Evolutionary conservation across 441 rosid genomes (phyloP).

Genomic region (Populus hybrid): DNA sequence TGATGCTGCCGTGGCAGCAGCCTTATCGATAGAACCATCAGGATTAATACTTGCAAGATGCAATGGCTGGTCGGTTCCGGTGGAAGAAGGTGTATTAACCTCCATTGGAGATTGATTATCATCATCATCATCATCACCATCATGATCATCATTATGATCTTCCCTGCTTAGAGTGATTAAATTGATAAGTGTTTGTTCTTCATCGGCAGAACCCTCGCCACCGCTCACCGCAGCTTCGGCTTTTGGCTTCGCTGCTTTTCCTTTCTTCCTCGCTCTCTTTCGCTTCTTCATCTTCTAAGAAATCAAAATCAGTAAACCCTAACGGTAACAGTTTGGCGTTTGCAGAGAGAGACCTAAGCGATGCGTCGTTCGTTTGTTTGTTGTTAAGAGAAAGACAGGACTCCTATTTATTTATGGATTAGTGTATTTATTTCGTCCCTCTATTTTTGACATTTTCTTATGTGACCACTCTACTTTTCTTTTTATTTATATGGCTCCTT

Average conservation of each 20-base stretch:
- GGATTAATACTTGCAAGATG: slow-evolving; percentile 49
- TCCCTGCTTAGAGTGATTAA: slow-evolving; percentile 38
- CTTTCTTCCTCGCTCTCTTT: slow-evolving; percentile 80
- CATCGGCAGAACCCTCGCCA: slow-evolving; percentile 25
- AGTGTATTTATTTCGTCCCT: not conserved
- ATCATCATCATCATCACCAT: slow-evolving; percentile 31
- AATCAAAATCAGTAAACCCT: not conserved
- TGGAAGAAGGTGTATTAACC: slow-evolving; percentile 71
- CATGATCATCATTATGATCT: slow-evolving; percentile 33
- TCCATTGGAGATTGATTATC: slow-evolving; percentile 62
- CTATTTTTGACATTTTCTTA: too few species aligned
- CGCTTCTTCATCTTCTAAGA: slow-evolving; percentile 61
- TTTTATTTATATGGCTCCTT: not conserved
- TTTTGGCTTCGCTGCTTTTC: slow-evolving; percentile 29
- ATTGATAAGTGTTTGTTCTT: slow-evolving; percentile 25
- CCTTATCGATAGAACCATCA: slow-evolving; percentile 54
- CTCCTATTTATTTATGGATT: not conserved
- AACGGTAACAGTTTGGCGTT: not conserved
- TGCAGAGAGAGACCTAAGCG: not conserved
- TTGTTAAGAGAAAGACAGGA: not conserved
- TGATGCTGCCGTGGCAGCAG: slow-evolving; percentile 11
- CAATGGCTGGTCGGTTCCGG: slow-evolving; percentile 62
- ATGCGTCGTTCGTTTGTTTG: not conserved
- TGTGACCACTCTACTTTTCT: not conserved
- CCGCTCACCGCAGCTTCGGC: slow-evolving; percentile 15